These are phyloP conservation scores for Jimgerdemannia flammicorona DNA, from an alignment of 192 early-diverging fungal genomes.

Conservation along the genomic window DNA sequence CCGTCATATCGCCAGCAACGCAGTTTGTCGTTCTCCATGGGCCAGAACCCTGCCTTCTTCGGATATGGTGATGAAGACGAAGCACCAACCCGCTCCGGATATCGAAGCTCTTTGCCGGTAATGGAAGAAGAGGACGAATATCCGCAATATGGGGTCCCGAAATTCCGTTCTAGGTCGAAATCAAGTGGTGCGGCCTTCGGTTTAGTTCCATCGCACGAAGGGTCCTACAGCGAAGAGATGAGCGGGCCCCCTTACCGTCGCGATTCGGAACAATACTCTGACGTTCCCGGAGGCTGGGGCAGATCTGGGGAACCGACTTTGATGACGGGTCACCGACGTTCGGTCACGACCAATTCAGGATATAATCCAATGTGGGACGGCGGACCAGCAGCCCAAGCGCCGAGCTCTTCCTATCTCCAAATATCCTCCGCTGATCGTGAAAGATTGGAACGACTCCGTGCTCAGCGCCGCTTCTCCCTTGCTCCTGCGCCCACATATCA, in stretches of 20 bases:
- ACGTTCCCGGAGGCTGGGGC: slow-evolving; percentile 20
- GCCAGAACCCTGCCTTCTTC: slow-evolving; percentile 41
- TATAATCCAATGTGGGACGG: slow-evolving; percentile 43
- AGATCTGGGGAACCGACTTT: slow-evolving; percentile 43
- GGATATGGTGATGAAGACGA: slow-evolving; percentile 42
- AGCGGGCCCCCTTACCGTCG: background rate
- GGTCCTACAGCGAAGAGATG: background rate
- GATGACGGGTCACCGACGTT: slow-evolving; percentile 46
- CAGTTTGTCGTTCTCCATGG: slow-evolving; percentile 61
- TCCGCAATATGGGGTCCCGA: slow-evolving; percentile 30
- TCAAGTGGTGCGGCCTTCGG: slow-evolving; percentile 67
- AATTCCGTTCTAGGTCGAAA: slow-evolving; percentile 54
- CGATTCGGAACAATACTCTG: slow-evolving; percentile 44
- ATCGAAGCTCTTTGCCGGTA: slow-evolving; percentile 34
- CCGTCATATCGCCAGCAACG: slow-evolving; percentile 52
- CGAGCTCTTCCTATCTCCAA: slow-evolving; percentile 3
- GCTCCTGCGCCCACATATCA: slow-evolving; percentile 35
- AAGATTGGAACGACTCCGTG: slow-evolving; percentile 41
- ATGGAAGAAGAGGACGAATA: slow-evolving; percentile 52
- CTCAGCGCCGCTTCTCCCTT: slow-evolving; percentile 57
- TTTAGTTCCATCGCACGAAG: slow-evolving; percentile 44
- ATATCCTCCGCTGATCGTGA: slow-evolving; percentile 38
- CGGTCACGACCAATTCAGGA: slow-evolving; percentile 47
- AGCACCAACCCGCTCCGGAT: slow-evolving; percentile 11
- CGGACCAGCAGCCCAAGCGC: slow-evolving; percentile 1